Percentiles rank a stretch among this genome's conserved stretches.
phyloP scores from a whole-genome alignment of 441 rosid species.

The Pelargonium myrrhifolium region DNA sequence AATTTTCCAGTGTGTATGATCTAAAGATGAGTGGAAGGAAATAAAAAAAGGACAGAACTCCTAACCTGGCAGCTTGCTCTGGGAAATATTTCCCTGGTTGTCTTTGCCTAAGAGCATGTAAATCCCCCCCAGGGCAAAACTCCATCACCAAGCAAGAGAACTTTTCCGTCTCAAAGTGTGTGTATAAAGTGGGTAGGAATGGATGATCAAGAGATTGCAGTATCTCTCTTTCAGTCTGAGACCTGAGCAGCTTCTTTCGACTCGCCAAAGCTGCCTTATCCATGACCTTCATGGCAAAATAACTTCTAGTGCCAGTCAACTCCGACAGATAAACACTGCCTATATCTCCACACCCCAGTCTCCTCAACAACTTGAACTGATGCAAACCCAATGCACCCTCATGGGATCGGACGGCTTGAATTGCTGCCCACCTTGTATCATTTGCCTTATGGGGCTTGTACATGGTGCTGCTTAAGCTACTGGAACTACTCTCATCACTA shows the following conservation, averaged over 20 bases:
- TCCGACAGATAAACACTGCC: background rate
- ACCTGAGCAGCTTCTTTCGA: constrained; percentile 81
- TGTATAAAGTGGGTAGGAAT: constrained; percentile 82
- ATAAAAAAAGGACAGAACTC: background rate
- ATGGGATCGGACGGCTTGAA: constrained; percentile 67
- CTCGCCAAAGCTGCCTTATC: constrained; percentile 93
- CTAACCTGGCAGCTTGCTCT: constrained; percentile 91
- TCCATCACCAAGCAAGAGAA: constrained; percentile 76
- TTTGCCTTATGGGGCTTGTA: constrained; percentile 95
- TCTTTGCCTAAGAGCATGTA: constrained; percentile 81
- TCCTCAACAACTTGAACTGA: constrained; percentile 77
- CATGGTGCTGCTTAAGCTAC: constrained; percentile 74
- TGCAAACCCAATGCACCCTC: constrained; percentile 88
- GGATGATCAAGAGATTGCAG: constrained; percentile 93
- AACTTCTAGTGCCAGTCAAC: constrained; percentile 34
- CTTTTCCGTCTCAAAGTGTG: constrained; percentile 65
- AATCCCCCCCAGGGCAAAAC: constrained; percentile 90
- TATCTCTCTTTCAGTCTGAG: constrained; percentile 95
- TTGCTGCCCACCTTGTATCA: constrained; percentile 95
- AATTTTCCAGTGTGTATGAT: background rate
- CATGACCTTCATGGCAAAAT: constrained; percentile 96
- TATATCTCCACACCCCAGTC: constrained; percentile 95
- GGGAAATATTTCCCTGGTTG: constrained; percentile 94
- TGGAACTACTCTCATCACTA: constrained; percentile 97
- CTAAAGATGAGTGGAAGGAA: constrained; percentile 14